phyloP scores from a whole-genome alignment of 1,284 basidiomycete species.

The Xerocomus nothofagi region DNA sequence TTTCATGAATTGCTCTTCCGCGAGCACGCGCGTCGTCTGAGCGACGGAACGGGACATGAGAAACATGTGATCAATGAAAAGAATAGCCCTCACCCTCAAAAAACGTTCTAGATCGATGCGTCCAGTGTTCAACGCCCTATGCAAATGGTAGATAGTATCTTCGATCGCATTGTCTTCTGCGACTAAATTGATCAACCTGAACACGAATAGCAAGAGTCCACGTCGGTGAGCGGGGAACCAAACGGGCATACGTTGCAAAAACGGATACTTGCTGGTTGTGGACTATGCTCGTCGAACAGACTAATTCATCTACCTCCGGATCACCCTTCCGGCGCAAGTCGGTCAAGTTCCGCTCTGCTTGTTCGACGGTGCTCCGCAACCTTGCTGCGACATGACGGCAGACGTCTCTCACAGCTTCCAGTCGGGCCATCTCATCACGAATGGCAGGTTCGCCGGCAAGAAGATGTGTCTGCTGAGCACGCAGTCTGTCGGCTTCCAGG shows the following conservation, averaged over 20 bases:
- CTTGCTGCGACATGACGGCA: constrained; percentile 78
- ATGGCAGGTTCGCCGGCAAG: constrained; percentile 90
- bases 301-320: constrained; percentile 88
- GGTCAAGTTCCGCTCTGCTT: constrained; percentile 66
- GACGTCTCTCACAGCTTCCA: constrained; percentile 93
- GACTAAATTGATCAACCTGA: constrained; percentile 88
- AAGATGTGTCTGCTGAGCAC: constrained; percentile 80
- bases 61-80: constrained; percentile 23
- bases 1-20: constrained; percentile 94
- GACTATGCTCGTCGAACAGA: constrained; percentile 93
- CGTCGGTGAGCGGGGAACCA: constrained; percentile 15
- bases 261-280: constrained; percentile 82
- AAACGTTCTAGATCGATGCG: constrained; percentile 92
- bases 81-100: constrained; percentile 65
- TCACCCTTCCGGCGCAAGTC: constrained; percentile 75
- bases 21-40: constrained; percentile 83
- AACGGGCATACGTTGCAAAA: constrained; percentile 4
- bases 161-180: constrained; percentile 99
- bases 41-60: constrained; percentile 24
- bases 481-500: constrained; percentile 73
- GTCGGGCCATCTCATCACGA: constrained; percentile 91
- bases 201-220: constrained; percentile 4
- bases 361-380: constrained; percentile 59
- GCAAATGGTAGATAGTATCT: constrained; percentile 97
- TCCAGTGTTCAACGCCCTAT: constrained; percentile 89